These are phyloP conservation scores for Triticum timopheevii DNA, from an alignment of 176 grass and related monocot species.

Conservation along the genomic window DNA sequence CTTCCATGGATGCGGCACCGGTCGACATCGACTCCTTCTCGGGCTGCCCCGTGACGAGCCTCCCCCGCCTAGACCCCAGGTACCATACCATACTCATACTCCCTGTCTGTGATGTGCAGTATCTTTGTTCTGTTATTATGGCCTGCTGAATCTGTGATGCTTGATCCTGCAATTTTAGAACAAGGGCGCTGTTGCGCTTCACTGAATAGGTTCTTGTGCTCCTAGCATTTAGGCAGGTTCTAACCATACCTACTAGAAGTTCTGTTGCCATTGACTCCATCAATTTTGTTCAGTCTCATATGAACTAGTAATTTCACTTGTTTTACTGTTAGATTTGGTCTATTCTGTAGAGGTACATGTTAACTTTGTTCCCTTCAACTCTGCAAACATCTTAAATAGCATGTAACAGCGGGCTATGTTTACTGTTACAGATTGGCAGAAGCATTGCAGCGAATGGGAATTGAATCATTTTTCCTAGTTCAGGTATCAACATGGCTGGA, in stretches of 20 bases:
- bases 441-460: conserved; percentile 59
- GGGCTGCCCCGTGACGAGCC: conserved; percentile 27
- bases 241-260: background rate
- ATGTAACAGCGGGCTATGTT: background rate
- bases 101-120: background rate
- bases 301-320: background rate
- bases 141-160: background rate
- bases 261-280: background rate
- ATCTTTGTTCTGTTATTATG: background rate
- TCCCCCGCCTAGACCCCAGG: conserved; percentile 58
- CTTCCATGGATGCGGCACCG: conserved; percentile 61
- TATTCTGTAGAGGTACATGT: background rate
- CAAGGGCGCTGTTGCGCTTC: background rate
- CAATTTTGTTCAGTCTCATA: background rate
- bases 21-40: conserved; percentile 60
- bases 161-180: background rate
- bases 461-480: conserved; percentile 68
- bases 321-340: background rate
- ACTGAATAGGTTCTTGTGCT: background rate
- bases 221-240: background rate
- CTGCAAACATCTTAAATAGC: too few species aligned
- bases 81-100: background rate
- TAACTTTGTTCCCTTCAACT: background rate
- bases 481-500: conserved; percentile 79
- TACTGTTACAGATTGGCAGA: conserved; percentile 51